Conservation (phyloP, 768 basidiomycete genomes). For the Mycena vitilis region DNA sequence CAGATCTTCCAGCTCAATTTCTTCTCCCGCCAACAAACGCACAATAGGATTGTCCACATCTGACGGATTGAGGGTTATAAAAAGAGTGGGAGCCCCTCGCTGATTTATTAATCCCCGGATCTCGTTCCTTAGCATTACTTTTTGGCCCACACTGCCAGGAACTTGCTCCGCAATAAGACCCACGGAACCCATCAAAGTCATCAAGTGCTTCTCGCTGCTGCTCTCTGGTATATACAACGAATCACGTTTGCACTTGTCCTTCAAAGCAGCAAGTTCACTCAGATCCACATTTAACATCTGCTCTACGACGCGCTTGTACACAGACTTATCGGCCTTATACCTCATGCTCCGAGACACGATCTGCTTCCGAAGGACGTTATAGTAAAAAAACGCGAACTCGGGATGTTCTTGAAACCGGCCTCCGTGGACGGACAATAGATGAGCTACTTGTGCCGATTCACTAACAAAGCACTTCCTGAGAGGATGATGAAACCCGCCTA, state of each 20-base stretch:
- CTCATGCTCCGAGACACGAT: conserved; percentile 8
- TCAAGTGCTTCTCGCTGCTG: background rate
- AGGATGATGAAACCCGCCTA: background rate
- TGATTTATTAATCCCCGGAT: conserved; percentile 33
- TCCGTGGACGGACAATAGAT: conserved; percentile 2
- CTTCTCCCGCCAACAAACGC: conserved; percentile 29
- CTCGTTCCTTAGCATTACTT: conserved; percentile 35
- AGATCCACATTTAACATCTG: background rate
- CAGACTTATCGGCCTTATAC: background rate
- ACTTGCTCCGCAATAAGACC: conserved; percentile 27
- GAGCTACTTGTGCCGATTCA: background rate
- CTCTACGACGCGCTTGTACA: background rate
- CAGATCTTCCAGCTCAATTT: conserved; percentile 14
- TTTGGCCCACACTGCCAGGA: conserved; percentile 38
- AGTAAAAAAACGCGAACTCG: conserved; percentile 35
- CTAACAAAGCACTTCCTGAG: background rate
- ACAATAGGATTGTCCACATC: conserved; percentile 37
- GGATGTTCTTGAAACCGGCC: conserved; percentile 9
- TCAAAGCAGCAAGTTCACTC: background rate
- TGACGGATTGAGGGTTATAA: conserved; percentile 40
- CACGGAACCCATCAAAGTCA: background rate
- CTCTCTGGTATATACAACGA: background rate
- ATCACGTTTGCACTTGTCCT: background rate
- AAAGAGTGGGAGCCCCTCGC: conserved; percentile 35
- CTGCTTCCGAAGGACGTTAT: conserved; percentile 34